Base-by-base conservation (phyloP, 2,329 filamentous ascomycete genomes). In the Phyllachora maydis region DNA sequence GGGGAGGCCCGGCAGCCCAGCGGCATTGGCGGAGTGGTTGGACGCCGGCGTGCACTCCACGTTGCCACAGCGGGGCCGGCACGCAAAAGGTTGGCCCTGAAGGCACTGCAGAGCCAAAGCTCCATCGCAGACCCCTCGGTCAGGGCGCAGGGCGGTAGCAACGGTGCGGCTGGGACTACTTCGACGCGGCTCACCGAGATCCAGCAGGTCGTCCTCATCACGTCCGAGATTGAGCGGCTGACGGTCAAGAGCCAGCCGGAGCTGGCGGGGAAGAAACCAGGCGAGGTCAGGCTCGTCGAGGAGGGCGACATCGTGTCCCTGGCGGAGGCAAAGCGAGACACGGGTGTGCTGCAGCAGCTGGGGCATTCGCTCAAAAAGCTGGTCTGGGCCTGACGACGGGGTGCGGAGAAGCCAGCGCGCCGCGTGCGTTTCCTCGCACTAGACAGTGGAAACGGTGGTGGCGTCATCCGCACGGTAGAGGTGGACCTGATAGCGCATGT, bases 401-500 rank as follows among this genome's bases (percentile, higher is more conserved):
- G n/a, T 13, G 10, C 21, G 27, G 25, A 30, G 23, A 30, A 29
- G 27, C 30, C 32, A 34, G 28, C 27, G 32, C 25, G 19, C 25
- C n/a, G n/a, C n/a, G n/a, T n/a, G n/a, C n/a, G n/a, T n/a, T n/a
- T n/a, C n/a, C n/a, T n/a, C n/a, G n/a, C n/a, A n/a, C n/a, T n/a
- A n/a, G n/a, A n/a, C n/a, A n/a, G n/a, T n/a, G n/a, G n/a, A n/a
- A n/a, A n/a, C n/a, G n/a, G n/a, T n/a, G n/a, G n/a, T n/a, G 16
- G 6, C 16, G 16, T 17, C 16, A 17, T 9, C 6, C 16, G 6
- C 45, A 14, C 52, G 50, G 34, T 92, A 95, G 10, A 93, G 42
- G 51, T 93, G 82, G 36, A 92, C 57, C 47, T 95, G 85, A 46
- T 85, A 92, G 22, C 83, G 68, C 83, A 93, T 92, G 42, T 93